A percentile compares a stretch with the other conserved stretches of the same genome.
These are phyloP conservation scores for Hansfordia pulvinata DNA, from an alignment of 2,329 filamentous ascomycete genomes.

Conservation along the genomic window DNA sequence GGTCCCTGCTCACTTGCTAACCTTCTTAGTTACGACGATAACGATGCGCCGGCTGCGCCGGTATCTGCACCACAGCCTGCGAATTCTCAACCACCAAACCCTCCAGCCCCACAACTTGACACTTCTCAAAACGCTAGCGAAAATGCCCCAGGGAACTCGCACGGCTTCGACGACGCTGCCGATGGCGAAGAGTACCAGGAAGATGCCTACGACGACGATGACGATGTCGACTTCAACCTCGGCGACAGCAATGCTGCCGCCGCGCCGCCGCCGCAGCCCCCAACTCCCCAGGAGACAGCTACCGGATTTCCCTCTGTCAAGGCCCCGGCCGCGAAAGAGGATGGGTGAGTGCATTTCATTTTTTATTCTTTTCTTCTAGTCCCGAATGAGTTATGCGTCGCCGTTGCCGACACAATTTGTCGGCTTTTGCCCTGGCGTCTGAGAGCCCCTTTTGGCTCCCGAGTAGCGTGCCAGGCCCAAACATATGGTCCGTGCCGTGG, in stretches of 20 bases:
- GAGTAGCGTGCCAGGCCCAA: too few species aligned
- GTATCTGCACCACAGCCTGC: slow-evolving; percentile 15
- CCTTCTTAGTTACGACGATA: slow-evolving; percentile 48
- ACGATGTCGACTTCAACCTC: slow-evolving; percentile 45
- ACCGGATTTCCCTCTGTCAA: slow-evolving; percentile 19
- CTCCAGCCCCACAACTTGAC: slow-evolving; percentile 18
- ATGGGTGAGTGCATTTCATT: slow-evolving; percentile 58
- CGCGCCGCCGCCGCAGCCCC: slow-evolving; percentile 16
- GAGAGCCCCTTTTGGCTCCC: too few species aligned
- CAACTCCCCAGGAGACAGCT: slow-evolving; percentile 18
- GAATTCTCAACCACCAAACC: slow-evolving; percentile 12
- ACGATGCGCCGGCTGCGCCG: slow-evolving; percentile 34
- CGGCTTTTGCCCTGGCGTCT: too few species aligned
- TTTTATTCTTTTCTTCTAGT: slow-evolving; percentile 9
- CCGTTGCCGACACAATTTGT: too few species aligned
- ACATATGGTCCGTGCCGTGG: too few species aligned
- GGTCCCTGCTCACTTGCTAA: neutral
- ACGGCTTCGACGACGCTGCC: slow-evolving; percentile 15
- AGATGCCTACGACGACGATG: slow-evolving; percentile 34
- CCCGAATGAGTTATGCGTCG: too few species aligned
- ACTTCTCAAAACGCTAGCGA: slow-evolving; percentile 15
- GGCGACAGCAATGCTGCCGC: slow-evolving; percentile 23
- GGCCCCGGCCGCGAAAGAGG: slow-evolving; percentile 71
- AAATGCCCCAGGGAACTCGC: slow-evolving; percentile 12
- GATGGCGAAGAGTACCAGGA: slow-evolving; percentile 28